Conservation (phyloP, 352 stramenopile species). For the Stephanocyclus meneghinianus region DNA sequence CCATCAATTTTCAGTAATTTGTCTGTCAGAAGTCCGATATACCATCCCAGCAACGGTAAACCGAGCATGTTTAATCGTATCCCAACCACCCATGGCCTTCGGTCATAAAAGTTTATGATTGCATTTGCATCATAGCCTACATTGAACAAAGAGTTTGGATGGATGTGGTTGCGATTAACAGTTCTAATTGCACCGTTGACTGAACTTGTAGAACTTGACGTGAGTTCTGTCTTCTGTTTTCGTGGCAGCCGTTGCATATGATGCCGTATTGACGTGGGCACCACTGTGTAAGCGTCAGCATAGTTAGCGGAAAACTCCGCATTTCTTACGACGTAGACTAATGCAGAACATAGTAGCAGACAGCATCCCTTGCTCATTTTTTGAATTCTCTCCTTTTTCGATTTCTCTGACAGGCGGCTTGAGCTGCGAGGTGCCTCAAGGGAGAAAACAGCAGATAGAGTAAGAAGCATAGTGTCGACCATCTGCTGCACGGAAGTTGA, state of each 20-base stretch:
- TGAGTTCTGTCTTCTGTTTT: background rate
- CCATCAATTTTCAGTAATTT: conserved; percentile 58
- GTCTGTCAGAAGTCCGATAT: conserved; percentile 69
- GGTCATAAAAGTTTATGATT: conserved; percentile 75
- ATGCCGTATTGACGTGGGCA: background rate
- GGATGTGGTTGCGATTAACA: background rate
- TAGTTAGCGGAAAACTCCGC: background rate
- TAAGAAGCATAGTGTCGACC: too few species aligned
- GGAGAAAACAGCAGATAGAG: too few species aligned
- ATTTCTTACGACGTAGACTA: conserved; percentile 6
- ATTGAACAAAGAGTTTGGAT: conserved; percentile 33
- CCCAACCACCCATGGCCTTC: conserved; percentile 67
- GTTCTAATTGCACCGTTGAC: background rate
- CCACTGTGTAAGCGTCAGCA: conserved; percentile 6
- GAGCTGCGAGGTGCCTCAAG: too few species aligned
- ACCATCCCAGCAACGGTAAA: conserved; percentile 76
- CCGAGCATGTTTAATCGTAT: conserved; percentile 76
- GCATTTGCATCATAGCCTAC: conserved; percentile 73
- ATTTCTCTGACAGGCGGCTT: too few species aligned
- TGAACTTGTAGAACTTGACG: background rate
- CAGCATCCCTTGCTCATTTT: conserved; percentile 13
- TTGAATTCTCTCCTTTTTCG: too few species aligned
- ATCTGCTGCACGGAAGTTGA: too few species aligned
- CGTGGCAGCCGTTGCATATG: background rate
- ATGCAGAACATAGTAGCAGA: conserved; percentile 17